Evolutionary conservation across 805 yeast genomes (phyloP), one percentile per base, ranked within the genome.

Genomic region (Spathaspora boniae): DNA sequence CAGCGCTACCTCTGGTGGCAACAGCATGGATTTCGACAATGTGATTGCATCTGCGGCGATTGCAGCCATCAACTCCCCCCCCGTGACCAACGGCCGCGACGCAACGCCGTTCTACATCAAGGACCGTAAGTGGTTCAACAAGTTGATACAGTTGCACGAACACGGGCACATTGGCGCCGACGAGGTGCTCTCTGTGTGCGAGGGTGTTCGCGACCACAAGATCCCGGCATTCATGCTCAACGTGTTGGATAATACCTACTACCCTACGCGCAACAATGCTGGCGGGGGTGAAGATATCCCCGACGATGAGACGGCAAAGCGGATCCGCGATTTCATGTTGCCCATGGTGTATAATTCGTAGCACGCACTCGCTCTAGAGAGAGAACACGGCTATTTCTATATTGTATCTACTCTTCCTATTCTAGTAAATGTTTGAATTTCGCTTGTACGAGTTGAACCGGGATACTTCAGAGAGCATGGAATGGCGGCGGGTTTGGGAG

Each of bases 91-190:
- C 26, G 48, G 46, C 6, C 44, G 47, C 14, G 50, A 52, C 11
- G 34, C 49, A 8, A 43, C 48, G 9, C 62, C 63, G 5, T 44
- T 44, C 29, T 62, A 62, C 38, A 52, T 56, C 12, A 60, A 59
- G 31, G 68, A 62, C 33, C 46, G 65, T 9, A 54, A 55, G 29
- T 62, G 68, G 68, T 60, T 62, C 40, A 60, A 56, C 35, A 60
- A 53, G 33, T 45, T 62, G 29, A 50, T 62, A 6, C 36, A 44
- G 7, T 43, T 61, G 27, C 52, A 58, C 34, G 62, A 59, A 15
- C 37, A 44, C 9, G 55, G 53, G 8, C 48, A 45, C 24, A 37
- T 62, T 2, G 50, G 50, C 5, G 48, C 56, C 2, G 51, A 51
- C 18, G 68, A 62, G 21, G 64, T 62, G 3, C 45, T 62, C 16